Evolutionary conservation across 2,329 filamentous ascomycete genomes (phyloP), one percentile per base, ranked within the genome.

Genomic region (Colletotrichum sp.): DNA sequence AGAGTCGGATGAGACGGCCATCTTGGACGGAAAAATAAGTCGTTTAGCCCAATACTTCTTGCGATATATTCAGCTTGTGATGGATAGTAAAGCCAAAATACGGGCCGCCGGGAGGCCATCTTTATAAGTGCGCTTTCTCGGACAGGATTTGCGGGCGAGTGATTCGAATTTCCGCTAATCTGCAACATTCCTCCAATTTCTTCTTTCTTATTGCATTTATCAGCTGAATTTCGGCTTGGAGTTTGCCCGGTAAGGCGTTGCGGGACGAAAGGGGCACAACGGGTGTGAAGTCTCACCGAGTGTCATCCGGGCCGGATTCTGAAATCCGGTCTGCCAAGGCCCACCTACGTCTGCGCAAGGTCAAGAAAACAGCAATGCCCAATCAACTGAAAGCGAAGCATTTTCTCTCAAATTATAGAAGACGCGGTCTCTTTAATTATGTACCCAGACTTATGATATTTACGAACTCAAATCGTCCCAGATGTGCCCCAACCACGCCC

Each of bases 251-350:
- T 6, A 10, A 10, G 10, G n/a, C 21, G 28, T 30, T 57, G 21
- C 18, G 57, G 48, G 34, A 68, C 15, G 9, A 24, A 32, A 24
- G 21, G 21, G 3, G 10, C 6, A 12, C 16, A 1, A 10, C 66
- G 66, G 66, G 36, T 10, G 18, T 68, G 55, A 34, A 43, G 34
- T 68, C 66, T 21, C 4, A 26, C 66, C 66, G 66, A 68, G 3
- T 18, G 48, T 39, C 15, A 24, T 60, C 55, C 10, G 16, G 67
- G 24, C 16, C 67, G 67, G 67, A 70, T 30, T 70, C 67, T 52
- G 67, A 70, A 70, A 70, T 60, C 67, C 67, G 57, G 39, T 64
- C 57, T 13, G 12, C 10, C 65, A 26, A 59, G 16, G 13, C 32
- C 32, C 13, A 24, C 21, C 13, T 5, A 57, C 4, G 21, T 59